These are phyloP conservation scores for Isoetes taiwanensis DNA, from an alignment of 75 land plant genomes.

Conservation along the genomic window DNA sequence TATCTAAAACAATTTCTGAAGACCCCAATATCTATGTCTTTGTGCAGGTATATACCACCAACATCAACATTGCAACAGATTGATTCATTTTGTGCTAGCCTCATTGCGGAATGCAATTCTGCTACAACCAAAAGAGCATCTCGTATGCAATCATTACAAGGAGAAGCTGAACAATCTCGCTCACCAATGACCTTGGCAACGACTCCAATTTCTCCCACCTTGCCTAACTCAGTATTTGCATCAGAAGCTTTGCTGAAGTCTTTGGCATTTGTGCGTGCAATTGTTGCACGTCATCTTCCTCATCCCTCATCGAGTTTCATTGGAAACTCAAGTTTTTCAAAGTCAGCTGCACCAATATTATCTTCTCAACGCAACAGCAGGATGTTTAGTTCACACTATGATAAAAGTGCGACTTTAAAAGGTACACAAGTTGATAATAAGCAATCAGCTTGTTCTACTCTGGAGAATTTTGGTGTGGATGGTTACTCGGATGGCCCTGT, in stretches of 20 bases:
- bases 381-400: slow-evolving; percentile 42
- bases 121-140: slow-evolving; percentile 26
- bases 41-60: slow-evolving; percentile 68
- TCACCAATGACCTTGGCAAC: too few relatives aligned
- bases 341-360: slow-evolving; percentile 36
- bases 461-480: slow-evolving; percentile 30
- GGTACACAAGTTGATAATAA: slow-evolving; percentile 41
- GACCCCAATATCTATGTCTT: not conserved
- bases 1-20: not conserved
- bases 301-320: slow-evolving; percentile 35
- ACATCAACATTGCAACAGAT: slow-evolving; percentile 72
- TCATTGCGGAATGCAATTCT: slow-evolving; percentile 64
- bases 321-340: slow-evolving; percentile 14
- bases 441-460: slow-evolving; percentile 28
- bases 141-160: slow-evolving; percentile 20
- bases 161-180: slow-evolving; percentile 16
- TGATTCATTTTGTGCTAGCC: slow-evolving; percentile 77
- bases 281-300: slow-evolving; percentile 78
- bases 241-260: slow-evolving; percentile 83
- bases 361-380: slow-evolving; percentile 50
- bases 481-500: slow-evolving; percentile 31
- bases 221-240: slow-evolving; percentile 63
- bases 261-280: slow-evolving; percentile 69
- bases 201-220: slow-evolving; percentile 13
- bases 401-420: slow-evolving; percentile 17